These are phyloP conservation scores for Coniochaeta hoffmannii DNA, from an alignment of 2,329 filamentous ascomycete species.

Conservation along the genomic window DNA sequence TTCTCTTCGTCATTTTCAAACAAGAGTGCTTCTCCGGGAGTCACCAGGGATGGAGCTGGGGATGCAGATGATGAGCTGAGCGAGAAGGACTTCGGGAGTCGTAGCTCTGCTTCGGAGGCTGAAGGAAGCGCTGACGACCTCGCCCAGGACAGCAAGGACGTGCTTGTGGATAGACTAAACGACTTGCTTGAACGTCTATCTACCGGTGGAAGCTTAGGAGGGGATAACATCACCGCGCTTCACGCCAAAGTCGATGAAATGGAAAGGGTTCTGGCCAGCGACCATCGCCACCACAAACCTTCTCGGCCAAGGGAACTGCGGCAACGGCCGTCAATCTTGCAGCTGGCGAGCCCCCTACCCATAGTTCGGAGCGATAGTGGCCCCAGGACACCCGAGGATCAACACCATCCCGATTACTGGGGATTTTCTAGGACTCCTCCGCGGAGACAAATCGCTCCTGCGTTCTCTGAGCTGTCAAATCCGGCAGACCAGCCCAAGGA, in stretches of 20 bases:
- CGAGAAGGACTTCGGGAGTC: conserved; percentile 9
- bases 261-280: conserved; percentile 22
- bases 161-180: conserved; percentile 36
- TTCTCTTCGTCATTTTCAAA: conserved; percentile 14
- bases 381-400: background rate
- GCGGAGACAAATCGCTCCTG: background rate
- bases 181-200: conserved; percentile 30
- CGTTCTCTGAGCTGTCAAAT: background rate
- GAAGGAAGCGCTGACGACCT: conserved; percentile 13
- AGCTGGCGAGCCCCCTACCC: background rate
- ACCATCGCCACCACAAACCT: background rate
- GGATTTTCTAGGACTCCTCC: background rate
- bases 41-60: conserved; percentile 2
- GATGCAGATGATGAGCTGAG: conserved; percentile 12
- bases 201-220: conserved; percentile 16
- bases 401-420: background rate
- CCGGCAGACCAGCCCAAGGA: background rate
- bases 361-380: background rate
- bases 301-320: conserved; percentile 9
- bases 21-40: background rate
- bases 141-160: conserved; percentile 31
- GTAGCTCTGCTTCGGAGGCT: conserved; percentile 6
- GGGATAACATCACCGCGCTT: conserved; percentile 25
- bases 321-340: conserved; percentile 6
- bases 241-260: conserved; percentile 36